Conservation (phyloP, 208 protist genomes). For the Trichomonas gallinae region DNA sequence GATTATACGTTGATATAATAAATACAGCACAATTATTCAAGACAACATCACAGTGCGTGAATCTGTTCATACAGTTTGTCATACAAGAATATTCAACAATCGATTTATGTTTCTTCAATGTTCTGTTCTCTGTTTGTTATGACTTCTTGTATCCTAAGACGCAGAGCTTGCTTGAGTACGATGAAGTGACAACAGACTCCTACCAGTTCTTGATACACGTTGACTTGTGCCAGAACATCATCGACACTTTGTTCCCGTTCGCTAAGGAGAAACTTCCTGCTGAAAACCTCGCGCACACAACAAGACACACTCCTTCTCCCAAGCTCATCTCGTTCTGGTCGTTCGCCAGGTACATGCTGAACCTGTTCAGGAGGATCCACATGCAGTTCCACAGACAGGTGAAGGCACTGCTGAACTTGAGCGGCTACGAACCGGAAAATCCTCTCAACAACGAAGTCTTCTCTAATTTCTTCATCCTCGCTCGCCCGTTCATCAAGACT, state of each 20-base stretch:
- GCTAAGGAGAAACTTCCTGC: background rate
- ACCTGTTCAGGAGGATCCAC: background rate
- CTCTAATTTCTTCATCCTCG: background rate
- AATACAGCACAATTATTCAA: background rate
- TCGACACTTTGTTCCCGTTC: background rate
- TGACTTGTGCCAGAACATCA: background rate
- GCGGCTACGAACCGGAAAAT: background rate
- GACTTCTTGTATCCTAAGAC: background rate
- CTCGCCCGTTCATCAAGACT: background rate
- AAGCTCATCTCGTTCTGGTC: background rate
- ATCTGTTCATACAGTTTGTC: background rate
- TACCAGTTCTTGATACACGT: background rate
- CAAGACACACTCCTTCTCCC: background rate
- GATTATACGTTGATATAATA: background rate
- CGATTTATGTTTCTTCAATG: slow-evolving; percentile 5
- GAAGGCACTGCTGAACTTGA: background rate
- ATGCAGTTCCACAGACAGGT: background rate
- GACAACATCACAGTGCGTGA: background rate
- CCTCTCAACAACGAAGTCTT: background rate
- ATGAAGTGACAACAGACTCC: background rate
- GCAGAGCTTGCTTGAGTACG: background rate
- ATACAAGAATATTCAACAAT: background rate
- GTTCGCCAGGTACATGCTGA: background rate
- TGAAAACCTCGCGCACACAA: background rate
- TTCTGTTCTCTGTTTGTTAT: background rate